Base-by-base conservation (phyloP, 192 early-diverging fungal genomes). In the Dispira simplex region DNA sequence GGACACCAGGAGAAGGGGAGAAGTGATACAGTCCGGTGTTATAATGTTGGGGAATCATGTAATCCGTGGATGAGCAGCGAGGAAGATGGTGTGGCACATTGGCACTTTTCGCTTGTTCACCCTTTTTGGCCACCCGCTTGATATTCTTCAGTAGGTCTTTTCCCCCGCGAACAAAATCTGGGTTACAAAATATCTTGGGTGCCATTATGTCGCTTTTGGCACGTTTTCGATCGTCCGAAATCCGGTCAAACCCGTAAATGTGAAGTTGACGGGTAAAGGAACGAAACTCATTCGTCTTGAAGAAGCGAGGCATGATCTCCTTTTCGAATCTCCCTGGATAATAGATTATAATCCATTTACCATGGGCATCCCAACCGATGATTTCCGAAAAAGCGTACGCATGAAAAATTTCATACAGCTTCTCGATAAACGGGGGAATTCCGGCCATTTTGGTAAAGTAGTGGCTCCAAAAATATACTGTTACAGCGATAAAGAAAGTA, bases 261-360 rank as follows among this genome's bases (percentile, higher is more conserved):
- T 53, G 51, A 0, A 53, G 51, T 26, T 53, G 51, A 26, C 51
- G 51, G 51, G 51, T 53, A 53, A 53, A 53, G 21, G 51, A 53
- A 9, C 51, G 51, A n/a, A 53, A 53, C 13, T 26, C 26, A 18
- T 20, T 53, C 21, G 51, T 53, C 51, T 53, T 53, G 3, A 53
- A 53, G 18, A 18, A 53, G 9, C 51, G 51, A 2, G 21, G 21
- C 10, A 53, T 20, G 20, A 53, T 18, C 51, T 53, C 21, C 12
- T 20, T 53, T n/a, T 53, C 51, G 51, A 53, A 53, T 39, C 32
- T 39, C 32, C 1, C 32, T 6, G 32, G 32, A 39, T 39, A 39
- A 39, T 39, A 39, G 6, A 39, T 39, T 4, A 39, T 39, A 39
- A 39, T 39, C 3, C 32, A 39, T 39, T 39, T 39, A 39, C 32